Evolutionary conservation across 257 asterid genomes (phyloP).

Genomic region (Przewalskia tangutica): DNA sequence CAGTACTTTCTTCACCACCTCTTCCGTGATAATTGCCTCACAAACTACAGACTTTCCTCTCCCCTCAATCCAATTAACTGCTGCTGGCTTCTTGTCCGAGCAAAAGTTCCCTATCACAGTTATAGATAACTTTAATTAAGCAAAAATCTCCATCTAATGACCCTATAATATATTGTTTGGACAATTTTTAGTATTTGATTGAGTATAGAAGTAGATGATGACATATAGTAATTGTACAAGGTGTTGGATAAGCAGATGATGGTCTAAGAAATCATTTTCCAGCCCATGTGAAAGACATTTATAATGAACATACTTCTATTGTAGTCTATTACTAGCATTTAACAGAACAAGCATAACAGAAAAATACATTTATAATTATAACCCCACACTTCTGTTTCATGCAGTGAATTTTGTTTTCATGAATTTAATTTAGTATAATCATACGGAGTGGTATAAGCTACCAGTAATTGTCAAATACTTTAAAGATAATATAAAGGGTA

Average conservation of each 20-base stretch:
- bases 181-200: neutral
- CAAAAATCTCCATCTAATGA: neutral
- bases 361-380: neutral
- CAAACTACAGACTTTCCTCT: conserved; percentile 46
- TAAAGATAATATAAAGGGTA: neutral
- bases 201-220: no score
- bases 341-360: neutral
- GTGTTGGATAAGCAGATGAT: neutral
- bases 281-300: neutral
- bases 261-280: neutral
- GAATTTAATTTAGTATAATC: neutral
- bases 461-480: neutral
- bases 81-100: conserved; percentile 48
- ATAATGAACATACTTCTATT: neutral
- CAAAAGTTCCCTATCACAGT: conserved; percentile 28
- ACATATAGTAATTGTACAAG: neutral
- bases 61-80: conserved; percentile 52
- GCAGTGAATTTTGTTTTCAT: neutral
- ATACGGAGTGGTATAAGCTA: neutral
- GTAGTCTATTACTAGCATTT: neutral
- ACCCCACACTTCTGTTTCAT: neutral
- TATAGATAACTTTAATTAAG: neutral
- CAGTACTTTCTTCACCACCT: conserved; percentile 35
- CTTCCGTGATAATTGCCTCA: conserved; percentile 42
- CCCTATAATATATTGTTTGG: neutral